These are phyloP conservation scores for Cymbopogon flexuosus DNA, from an alignment of 202 grass and related monocot genomes.

Conservation along the genomic window DNA sequence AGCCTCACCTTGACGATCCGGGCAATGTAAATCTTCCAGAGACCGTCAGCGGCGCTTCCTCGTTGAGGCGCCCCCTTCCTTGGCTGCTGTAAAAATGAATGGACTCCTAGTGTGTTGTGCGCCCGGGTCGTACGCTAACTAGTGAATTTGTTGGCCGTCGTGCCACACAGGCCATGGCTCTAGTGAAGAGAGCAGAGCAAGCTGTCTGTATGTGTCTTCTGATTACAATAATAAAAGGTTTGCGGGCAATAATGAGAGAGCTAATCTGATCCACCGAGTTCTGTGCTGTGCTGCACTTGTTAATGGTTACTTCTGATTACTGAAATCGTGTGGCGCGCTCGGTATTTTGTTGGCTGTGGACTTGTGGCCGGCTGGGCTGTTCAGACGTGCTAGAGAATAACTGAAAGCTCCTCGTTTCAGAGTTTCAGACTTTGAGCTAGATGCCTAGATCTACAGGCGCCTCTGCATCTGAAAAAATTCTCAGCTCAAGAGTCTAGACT, in stretches of 20 bases:
- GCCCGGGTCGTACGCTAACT: slow-evolving; percentile 29
- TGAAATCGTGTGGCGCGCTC: not conserved
- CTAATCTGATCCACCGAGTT: not conserved
- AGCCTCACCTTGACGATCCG: not conserved
- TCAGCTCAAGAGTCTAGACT: no score
- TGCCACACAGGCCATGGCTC: slow-evolving; percentile 4
- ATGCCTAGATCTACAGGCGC: no score
- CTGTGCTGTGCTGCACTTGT: not conserved
- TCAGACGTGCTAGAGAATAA: not conserved
- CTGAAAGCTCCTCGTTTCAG: not conserved
- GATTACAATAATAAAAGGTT: slow-evolving; percentile 38
- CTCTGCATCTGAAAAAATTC: not conserved
- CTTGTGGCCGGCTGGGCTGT: not conserved
- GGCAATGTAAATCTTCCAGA: slow-evolving; percentile 40
- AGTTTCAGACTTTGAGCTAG: not conserved
- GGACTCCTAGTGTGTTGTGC: slow-evolving; percentile 22
- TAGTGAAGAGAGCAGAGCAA: slow-evolving; percentile 41
- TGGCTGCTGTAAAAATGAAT: slow-evolving; percentile 38
- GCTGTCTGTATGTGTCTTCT: slow-evolving; percentile 3
- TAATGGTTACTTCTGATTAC: not conserved
- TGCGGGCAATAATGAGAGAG: slow-evolving; percentile 25
- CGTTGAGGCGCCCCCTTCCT: not conserved
- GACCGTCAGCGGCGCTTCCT: not conserved
- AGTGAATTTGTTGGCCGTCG: slow-evolving; percentile 29
- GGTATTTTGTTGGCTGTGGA: slow-evolving; percentile 5